Percentiles rank a stretch among this genome's conserved stretches.
Conservation (phyloP, 768 basidiomycete genomes). For the Lactarius akahatsu region DNA sequence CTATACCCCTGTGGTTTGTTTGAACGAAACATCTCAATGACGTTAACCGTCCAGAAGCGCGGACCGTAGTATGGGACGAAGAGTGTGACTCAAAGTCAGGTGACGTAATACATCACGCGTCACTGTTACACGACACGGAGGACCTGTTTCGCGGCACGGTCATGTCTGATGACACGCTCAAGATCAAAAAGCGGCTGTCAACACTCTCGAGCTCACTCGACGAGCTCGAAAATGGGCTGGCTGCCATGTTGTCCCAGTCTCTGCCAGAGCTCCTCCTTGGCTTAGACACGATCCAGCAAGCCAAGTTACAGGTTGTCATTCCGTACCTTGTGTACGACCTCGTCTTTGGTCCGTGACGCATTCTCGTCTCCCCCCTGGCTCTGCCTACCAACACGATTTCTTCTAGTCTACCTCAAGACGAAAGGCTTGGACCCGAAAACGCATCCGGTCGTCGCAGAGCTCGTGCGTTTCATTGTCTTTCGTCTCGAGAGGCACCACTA, state of each 20-base stretch:
- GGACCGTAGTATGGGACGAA: too few relatives aligned
- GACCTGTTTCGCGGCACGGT: not conserved
- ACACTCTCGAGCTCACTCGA: conserved; percentile 59
- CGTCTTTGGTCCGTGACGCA: conserved; percentile 63
- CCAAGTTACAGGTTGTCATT: conserved; percentile 73
- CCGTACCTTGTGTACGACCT: conserved; percentile 87
- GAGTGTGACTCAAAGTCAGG: too few relatives aligned
- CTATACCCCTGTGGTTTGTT: too few relatives aligned
- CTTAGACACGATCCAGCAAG: conserved; percentile 74
- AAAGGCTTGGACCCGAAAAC: conserved; percentile 76
- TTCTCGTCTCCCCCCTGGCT: conserved; percentile 1
- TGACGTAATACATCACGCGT: too few relatives aligned
- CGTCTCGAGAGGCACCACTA: not conserved
- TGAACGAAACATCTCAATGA: too few relatives aligned
- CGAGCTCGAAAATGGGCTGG: conserved; percentile 64
- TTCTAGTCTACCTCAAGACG: conserved; percentile 75
- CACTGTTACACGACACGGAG: too few relatives aligned
- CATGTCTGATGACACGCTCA: conserved; percentile 41
- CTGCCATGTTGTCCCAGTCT: conserved; percentile 64
- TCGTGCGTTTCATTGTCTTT: conserved; percentile 42
- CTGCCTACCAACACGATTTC: not conserved
- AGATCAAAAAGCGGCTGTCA: conserved; percentile 44
- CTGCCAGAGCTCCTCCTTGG: conserved; percentile 63
- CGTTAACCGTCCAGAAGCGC: too few relatives aligned
- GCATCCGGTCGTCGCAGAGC: conserved; percentile 74